A percentile compares a stretch with the other conserved stretches of the same genome.
phyloP scores from a whole-genome alignment of 371 early-diverging fungal genomes.

The Haplosporangium sp. region DNA sequence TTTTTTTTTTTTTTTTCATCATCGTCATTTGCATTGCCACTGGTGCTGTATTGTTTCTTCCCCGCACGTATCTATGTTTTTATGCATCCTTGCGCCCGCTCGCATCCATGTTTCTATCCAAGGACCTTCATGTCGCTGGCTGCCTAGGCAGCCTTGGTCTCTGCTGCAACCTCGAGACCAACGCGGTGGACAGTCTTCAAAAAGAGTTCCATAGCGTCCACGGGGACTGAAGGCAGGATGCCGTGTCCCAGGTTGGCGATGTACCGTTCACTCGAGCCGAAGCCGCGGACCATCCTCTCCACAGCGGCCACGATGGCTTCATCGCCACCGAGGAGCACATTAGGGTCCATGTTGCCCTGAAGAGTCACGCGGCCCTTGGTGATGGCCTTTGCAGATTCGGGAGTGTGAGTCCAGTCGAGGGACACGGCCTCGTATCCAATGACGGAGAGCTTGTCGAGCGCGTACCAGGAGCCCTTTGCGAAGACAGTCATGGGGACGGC shows the following conservation, averaged over 20 bases:
- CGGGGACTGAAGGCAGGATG: constrained; percentile 83
- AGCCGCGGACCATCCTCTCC: constrained; percentile 84
- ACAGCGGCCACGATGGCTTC: constrained; percentile 82
- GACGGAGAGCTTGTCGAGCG: constrained; percentile 75
- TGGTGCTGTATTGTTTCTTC: neutral
- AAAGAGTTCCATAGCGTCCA: constrained; percentile 77
- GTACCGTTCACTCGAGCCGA: constrained; percentile 77
- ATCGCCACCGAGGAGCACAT: constrained; percentile 78
- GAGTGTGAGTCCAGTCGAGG: constrained; percentile 92
- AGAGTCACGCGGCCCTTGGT: constrained; percentile 77
- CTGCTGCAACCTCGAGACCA: constrained; percentile 48
- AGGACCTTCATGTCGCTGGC: constrained; percentile 9
- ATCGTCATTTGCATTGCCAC: neutral
- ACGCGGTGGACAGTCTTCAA: constrained; percentile 70
- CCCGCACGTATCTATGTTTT: neutral
- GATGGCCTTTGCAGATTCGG: constrained; percentile 70
- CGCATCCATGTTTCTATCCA: constrained; percentile 10
- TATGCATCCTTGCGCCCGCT: neutral
- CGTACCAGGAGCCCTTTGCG: constrained; percentile 92
- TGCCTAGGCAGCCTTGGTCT: constrained; percentile 17
- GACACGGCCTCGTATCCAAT: constrained; percentile 87
- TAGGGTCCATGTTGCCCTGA: constrained; percentile 98
- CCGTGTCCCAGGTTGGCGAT: constrained; percentile 98
- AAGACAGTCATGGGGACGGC: constrained; percentile 92
- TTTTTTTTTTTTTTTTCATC: neutral